Conservation (phyloP, 306 rosid species). For the Inga laurina region DNA sequence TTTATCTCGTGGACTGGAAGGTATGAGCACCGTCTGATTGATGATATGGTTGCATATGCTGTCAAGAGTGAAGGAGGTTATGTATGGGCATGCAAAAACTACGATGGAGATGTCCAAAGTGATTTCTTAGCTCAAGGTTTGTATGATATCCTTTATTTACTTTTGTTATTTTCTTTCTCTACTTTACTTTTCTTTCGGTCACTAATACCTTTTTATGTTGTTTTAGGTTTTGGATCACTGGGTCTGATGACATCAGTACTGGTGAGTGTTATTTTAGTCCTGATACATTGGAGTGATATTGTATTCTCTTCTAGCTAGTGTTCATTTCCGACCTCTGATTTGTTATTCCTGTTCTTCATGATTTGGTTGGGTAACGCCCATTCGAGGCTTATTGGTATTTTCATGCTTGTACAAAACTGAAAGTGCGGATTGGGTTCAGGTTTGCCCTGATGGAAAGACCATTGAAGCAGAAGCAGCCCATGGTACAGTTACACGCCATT, state of each 20-base stretch:
- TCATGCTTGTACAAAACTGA: constrained; percentile 19
- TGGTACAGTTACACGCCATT: constrained; percentile 96
- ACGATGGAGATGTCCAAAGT: constrained; percentile 99
- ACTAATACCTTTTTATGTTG: constrained; percentile 31
- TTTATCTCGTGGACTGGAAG: constrained; percentile 50
- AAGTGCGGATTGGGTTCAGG: constrained; percentile 53
- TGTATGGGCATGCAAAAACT: constrained; percentile 99
- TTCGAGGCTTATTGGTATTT: constrained; percentile 7
- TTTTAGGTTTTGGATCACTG: constrained; percentile 92
- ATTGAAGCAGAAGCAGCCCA: constrained; percentile 99
- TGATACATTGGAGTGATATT: background rate
- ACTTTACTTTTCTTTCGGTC: constrained; percentile 13
- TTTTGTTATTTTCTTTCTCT: constrained; percentile 12
- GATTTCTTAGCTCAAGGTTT: constrained; percentile 98
- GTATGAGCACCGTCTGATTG: constrained; percentile 99
- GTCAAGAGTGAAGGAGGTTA: constrained; percentile 98
- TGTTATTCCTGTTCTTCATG: background rate
- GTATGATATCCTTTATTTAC: constrained; percentile 25
- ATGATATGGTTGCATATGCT: constrained; percentile 99
- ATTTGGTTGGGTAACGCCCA: background rate
- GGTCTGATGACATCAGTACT: constrained; percentile 99
- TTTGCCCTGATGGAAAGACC: constrained; percentile 99
- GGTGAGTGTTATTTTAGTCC: constrained; percentile 51
- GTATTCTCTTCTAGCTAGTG: background rate
- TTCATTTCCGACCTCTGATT: background rate